These are phyloP conservation scores for Crithidia sp. DNA, from an alignment of 208 protist species.

Conservation along the genomic window DNA sequence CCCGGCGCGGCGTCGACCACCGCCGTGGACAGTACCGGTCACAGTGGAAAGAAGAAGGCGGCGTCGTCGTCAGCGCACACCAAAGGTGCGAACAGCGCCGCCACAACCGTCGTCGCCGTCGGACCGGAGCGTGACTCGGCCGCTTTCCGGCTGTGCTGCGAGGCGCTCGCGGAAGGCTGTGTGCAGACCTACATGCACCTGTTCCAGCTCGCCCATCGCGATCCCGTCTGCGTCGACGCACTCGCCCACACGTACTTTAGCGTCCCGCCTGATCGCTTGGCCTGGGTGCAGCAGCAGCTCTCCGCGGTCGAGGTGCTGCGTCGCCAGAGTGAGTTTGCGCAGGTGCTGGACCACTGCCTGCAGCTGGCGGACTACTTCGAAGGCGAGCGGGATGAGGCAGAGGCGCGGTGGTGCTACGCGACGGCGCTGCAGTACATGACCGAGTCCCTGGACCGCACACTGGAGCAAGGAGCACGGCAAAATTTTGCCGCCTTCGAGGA, in stretches of 20 bases:
- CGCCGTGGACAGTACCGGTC: not conserved
- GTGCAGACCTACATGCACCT: constrained; percentile 85
- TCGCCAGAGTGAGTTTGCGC: constrained; percentile 83
- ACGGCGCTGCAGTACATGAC: constrained; percentile 67
- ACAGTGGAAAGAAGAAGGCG: not conserved
- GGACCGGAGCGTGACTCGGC: constrained; percentile 71
- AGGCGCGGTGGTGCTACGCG: constrained; percentile 80
- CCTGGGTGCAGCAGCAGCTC: constrained; percentile 86
- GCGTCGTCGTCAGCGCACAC: not conserved
- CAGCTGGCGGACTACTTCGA: constrained; percentile 88
- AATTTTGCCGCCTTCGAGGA: constrained; percentile 71
- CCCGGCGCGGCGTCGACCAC: constrained; percentile 4
- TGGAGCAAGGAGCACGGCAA: constrained; percentile 69
- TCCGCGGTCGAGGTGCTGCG: constrained; percentile 75
- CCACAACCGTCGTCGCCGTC: constrained; percentile 42
- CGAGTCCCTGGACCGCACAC: constrained; percentile 71
- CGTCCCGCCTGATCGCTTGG: constrained; percentile 66
- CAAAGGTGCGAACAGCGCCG: constrained; percentile 11
- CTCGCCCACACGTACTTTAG: constrained; percentile 79
- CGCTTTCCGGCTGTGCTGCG: constrained; percentile 80
- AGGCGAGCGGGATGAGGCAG: constrained; percentile 65
- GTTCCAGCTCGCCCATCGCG: constrained; percentile 83
- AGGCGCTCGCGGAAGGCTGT: constrained; percentile 84
- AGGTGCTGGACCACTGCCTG: constrained; percentile 64
- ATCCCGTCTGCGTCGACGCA: constrained; percentile 86